Conservation (phyloP, 2,329 filamentous ascomycete genomes). For the Fusarium chuoi region DNA sequence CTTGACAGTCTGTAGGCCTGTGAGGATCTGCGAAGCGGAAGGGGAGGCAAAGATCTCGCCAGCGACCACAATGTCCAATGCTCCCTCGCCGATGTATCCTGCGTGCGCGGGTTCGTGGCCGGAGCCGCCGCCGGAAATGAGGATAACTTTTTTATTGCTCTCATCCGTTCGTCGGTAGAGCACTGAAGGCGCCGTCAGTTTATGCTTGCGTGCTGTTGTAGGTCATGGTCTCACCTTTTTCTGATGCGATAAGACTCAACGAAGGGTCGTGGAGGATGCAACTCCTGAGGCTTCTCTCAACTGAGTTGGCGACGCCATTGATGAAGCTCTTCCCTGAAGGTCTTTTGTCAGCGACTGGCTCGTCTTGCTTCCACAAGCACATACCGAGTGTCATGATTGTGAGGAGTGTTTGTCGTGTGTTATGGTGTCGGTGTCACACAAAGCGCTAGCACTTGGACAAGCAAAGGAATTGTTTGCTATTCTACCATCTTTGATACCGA, state of each 20-base stretch:
- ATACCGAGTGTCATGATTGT: conserved; percentile 38
- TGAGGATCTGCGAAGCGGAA: conserved; percentile 38
- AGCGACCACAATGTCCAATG: conserved; percentile 36
- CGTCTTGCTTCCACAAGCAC: background rate
- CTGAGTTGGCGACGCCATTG: conserved; percentile 30
- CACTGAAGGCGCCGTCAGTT: conserved; percentile 19
- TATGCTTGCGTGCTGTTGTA: rapidly evolving
- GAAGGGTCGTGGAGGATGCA: conserved; percentile 39
- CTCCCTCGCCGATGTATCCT: conserved; percentile 40
- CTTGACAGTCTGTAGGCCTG: conserved; percentile 34
- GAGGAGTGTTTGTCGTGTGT: background rate
- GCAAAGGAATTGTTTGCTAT: background rate
- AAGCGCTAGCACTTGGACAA: background rate
- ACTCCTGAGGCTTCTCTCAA: conserved; percentile 36
- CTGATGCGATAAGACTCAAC: conserved; percentile 33
- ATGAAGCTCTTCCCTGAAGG: conserved; percentile 40
- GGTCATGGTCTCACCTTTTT: conserved; percentile 25
- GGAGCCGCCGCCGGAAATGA: conserved; percentile 39
- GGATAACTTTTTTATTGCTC: conserved; percentile 29
- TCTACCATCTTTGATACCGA: too few relatives aligned
- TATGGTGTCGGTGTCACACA: background rate
- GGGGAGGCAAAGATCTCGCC: conserved; percentile 43
- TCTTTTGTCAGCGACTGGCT: background rate
- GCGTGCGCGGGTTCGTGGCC: conserved; percentile 42
- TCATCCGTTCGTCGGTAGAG: conserved; percentile 32